Percentiles rank a stretch among this genome's conserved stretches.
These are phyloP conservation scores for Backusella tuberculispora DNA, from an alignment of 192 early-diverging fungal species.

Conservation along the genomic window DNA sequence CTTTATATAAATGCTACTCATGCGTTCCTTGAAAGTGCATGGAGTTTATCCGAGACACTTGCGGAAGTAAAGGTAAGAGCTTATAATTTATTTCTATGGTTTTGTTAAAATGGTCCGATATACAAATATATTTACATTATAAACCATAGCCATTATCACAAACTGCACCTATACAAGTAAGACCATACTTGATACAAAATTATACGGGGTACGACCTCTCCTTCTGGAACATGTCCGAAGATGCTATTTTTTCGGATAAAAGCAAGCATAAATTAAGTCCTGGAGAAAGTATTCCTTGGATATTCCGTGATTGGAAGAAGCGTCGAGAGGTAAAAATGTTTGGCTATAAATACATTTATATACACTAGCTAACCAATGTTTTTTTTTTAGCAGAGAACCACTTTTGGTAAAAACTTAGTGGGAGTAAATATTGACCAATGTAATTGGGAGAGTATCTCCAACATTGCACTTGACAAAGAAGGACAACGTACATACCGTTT, in stretches of 20 bases:
- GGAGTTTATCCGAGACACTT: constrained; percentile 44
- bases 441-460: constrained; percentile 76
- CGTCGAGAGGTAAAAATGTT: constrained; percentile 62
- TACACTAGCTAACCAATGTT: not conserved
- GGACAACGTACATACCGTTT: constrained; percentile 67
- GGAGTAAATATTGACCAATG: constrained; percentile 61
- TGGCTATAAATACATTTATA: not conserved
- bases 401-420: constrained; percentile 40
- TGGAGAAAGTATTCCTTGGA: constrained; percentile 71
- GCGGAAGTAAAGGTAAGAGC: constrained; percentile 42
- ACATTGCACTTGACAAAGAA: constrained; percentile 77
- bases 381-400: constrained; percentile 19
- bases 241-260: constrained; percentile 49
- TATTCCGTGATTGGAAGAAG: constrained; percentile 81
- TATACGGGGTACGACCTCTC: constrained; percentile 77
- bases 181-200: constrained; percentile 78
- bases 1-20: constrained; percentile 80
- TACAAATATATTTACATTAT: no score
- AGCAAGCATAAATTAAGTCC: constrained; percentile 53
- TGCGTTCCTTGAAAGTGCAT: constrained; percentile 54
- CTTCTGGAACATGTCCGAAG: constrained; percentile 69
- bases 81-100: not conserved
- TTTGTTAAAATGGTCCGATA: no score
- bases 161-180: constrained; percentile 19
- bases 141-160: constrained; percentile 26